Base-by-base conservation (phyloP, 108 stramenopile genomes). In the Pseudonitzschia multistriata region DNA sequence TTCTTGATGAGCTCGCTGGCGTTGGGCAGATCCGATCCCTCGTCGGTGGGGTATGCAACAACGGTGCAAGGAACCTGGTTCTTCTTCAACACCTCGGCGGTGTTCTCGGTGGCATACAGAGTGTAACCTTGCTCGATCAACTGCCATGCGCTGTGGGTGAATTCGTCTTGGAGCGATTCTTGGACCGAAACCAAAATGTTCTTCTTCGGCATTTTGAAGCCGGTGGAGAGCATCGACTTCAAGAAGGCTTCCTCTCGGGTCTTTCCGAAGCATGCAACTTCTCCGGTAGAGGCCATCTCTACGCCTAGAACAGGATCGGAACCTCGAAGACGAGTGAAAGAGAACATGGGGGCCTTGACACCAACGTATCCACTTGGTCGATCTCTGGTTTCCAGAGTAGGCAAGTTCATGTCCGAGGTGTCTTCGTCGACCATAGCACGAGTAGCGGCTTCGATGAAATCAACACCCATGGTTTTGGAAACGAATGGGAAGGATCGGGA, bases 271-370 rank as follows among this genome's bases (percentile, higher is more conserved):
- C 98, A 99, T 10, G 98, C 98, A 13, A 99, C 98, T 77, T 99
- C 98, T 27, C 98, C 98, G 52, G 98, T 99, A 33, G 93, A 95
- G 10, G 96, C 93, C 98, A 99, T 99, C 81, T 99, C 98, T 37
- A 99, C 98, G 15, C 98, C 98, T 60, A 99, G 89, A 53, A 93
- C 90, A 31, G 98, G 98, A 72, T 99, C 98, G 29, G 98, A 97
- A 67, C 98, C 98, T 69, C 97, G 87, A 29, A 99, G 94, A 66
- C 98, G 94, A 66, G 96, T 94, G 83, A 98, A 98, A 2, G 94
- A 96, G 76, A 98, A 99, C 97, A 98, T 98, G 50, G 98, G 97
- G 31, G 96, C 97, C 92, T 99, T 99, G 57, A 96, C 95, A 62
- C 96, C 97, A 61, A 98, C 98, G 74, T 87, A 99, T 63, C 78